Conservation (phyloP, 768 basidiomycete genomes). For the Chalciporus chontae region DNA sequence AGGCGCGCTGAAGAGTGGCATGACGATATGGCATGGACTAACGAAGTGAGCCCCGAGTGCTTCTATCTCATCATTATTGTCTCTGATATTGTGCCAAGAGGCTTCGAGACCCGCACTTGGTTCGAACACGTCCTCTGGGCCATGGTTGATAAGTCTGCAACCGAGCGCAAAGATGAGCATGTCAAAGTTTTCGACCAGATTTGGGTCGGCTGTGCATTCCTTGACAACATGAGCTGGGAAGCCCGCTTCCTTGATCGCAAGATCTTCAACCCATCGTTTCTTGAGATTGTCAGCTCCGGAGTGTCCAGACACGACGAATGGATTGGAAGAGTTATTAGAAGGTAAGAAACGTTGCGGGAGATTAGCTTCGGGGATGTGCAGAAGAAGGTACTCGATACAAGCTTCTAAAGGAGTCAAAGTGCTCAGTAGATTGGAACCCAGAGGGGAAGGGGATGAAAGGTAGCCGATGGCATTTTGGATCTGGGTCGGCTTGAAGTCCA, state of each 20-base stretch:
- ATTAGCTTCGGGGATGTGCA: constrained; percentile 84
- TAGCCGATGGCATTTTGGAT: constrained; percentile 51
- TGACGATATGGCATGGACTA: constrained; percentile 46
- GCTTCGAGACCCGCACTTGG: constrained; percentile 27
- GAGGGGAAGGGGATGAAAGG: constrained; percentile 51
- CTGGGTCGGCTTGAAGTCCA: constrained; percentile 66
- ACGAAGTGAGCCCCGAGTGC: constrained; percentile 54
- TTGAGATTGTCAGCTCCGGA: constrained; percentile 61
- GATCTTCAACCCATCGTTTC: constrained; percentile 76
- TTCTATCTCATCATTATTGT: constrained; percentile 40
- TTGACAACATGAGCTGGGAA: constrained; percentile 73
- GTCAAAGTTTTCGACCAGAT: constrained; percentile 47
- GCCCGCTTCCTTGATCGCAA: constrained; percentile 78
- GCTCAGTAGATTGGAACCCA: constrained; percentile 59
- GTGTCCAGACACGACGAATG: constrained; percentile 66
- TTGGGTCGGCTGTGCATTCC: constrained; percentile 40
- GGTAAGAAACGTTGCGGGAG: constrained; percentile 73
- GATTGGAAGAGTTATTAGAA: constrained; percentile 57
- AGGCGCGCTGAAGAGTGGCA: constrained; percentile 63
- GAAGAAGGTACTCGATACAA: constrained; percentile 78
- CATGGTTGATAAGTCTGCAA: constrained; percentile 48
- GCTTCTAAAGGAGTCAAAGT: constrained; percentile 67
- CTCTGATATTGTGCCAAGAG: constrained; percentile 12
- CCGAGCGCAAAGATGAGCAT: constrained; percentile 55
- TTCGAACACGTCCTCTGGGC: constrained; percentile 29